These are phyloP conservation scores for Psidium friedrichsthalianum DNA, from an alignment of 345 rosid species.

Conservation along the genomic window DNA sequence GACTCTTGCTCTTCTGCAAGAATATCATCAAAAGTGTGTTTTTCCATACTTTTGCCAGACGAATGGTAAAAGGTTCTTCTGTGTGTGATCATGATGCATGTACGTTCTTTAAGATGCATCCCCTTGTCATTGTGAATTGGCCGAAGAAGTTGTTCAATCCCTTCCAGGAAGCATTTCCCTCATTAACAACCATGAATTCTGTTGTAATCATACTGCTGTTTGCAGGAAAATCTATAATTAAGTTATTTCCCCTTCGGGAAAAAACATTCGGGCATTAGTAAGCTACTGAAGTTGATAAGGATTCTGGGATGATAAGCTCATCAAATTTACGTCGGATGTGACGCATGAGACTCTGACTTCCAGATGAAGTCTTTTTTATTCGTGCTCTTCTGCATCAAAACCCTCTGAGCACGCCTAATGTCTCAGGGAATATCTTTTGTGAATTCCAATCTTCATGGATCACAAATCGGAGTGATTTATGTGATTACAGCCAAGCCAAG, in stretches of 20 bases:
- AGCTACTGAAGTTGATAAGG: neutral
- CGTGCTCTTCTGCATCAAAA: neutral
- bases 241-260: neutral
- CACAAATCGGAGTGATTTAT: neutral
- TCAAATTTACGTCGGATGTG: neutral
- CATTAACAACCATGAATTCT: neutral
- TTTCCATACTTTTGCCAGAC: too few relatives aligned
- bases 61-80: too few relatives aligned
- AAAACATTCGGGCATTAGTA: neutral
- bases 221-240: neutral
- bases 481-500: neutral
- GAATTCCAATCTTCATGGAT: neutral
- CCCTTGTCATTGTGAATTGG: too few relatives aligned
- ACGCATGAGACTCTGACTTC: neutral
- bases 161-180: neutral
- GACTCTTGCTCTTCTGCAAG: too few relatives aligned
- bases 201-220: neutral
- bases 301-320: neutral
- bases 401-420: neutral
- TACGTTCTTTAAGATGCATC: too few relatives aligned
- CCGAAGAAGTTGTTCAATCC: too few relatives aligned
- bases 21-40: too few relatives aligned
- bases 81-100: too few relatives aligned
- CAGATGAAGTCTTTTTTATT: neutral
- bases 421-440: neutral